Evolutionary conservation across 257 asterid genomes (phyloP), one percentile per base, ranked within the genome.

Genomic region (Buddleja alternifolia): DNA sequence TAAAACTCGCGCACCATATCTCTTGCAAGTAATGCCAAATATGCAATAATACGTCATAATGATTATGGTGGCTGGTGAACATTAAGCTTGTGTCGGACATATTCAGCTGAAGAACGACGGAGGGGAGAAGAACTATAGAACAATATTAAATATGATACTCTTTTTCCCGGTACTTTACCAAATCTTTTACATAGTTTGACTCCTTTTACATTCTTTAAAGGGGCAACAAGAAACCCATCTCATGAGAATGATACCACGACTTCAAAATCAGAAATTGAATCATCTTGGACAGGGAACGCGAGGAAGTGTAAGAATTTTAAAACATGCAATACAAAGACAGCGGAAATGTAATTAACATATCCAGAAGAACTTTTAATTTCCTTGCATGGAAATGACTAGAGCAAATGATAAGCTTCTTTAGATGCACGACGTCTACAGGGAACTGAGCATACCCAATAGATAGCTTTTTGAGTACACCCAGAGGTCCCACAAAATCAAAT

Each of bases 401-500:
- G 40, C 48, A 48, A 54, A 67, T 32, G 15, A 57, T 10, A 44
- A 14, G 57, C 24, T 44, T 65, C 14, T 32, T 34, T 3, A 34
- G 46, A 42, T 64, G n/a, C 0, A 42, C 19, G 11, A 36, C 10
- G 15, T 23, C 48, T 36, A 40, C 21, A 47, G 20, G 1, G 59
- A 12, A 45, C 0, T 29, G 2, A 21, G 37, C 50, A 39, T 16
- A 44, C 12, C 39, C 20, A 4, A 36, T 56, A 55, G 56, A 57
- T 25, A 15, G 55, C 25, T 61, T 25, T 16, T 16, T 6, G 17
- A 37, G 61, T 44, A 15, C 46, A 56, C 46, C 36, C 48, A 51
- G 10, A 40, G 66, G 75, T 21, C 67, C 70, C 67, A 60, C 75
- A 69, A 39, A 63, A 19, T 37, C 32, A 53, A 42, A 54, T 23